A percentile compares a stretch with the other conserved stretches of the same genome.
Evolutionary conservation across 2,329 filamentous ascomycete species (phyloP).

Genomic region (Epichloe baconii): DNA sequence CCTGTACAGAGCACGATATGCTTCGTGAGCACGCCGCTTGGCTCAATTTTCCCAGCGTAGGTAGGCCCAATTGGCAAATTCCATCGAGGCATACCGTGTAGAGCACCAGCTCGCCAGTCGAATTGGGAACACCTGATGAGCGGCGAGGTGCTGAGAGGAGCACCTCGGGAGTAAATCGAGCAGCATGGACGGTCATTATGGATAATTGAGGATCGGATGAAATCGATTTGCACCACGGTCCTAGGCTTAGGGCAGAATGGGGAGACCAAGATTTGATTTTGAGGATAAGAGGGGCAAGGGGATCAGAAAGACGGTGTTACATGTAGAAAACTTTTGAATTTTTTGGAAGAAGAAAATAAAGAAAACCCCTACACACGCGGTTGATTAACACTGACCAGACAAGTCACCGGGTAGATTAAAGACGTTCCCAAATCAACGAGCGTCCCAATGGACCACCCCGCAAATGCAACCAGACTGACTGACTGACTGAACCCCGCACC

Average conservation of each 20-base stretch:
- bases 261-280: background rate
- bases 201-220: background rate
- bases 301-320: background rate
- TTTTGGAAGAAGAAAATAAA: too few species aligned
- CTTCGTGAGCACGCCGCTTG: background rate
- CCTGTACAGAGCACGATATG: background rate
- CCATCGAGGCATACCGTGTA: slow-evolving; percentile 39
- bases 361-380: too few species aligned
- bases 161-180: slow-evolving; percentile 64
- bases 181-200: slow-evolving; percentile 55
- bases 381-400: too few species aligned
- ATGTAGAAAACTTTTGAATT: background rate
- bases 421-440: too few species aligned
- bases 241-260: background rate
- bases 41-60: background rate
- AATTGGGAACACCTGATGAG: slow-evolving; percentile 57
- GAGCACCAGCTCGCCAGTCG: slow-evolving; percentile 47
- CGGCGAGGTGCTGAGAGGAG: slow-evolving; percentile 64
- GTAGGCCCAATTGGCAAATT: too few species aligned
- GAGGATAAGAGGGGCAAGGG: background rate
- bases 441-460: too few species aligned
- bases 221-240: background rate
- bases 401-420: too few species aligned
- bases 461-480: too few species aligned
- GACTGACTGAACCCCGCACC: too few species aligned